phyloP scores from a whole-genome alignment of 73 alveolate species.

The Diophrys appendiculata region DNA sequence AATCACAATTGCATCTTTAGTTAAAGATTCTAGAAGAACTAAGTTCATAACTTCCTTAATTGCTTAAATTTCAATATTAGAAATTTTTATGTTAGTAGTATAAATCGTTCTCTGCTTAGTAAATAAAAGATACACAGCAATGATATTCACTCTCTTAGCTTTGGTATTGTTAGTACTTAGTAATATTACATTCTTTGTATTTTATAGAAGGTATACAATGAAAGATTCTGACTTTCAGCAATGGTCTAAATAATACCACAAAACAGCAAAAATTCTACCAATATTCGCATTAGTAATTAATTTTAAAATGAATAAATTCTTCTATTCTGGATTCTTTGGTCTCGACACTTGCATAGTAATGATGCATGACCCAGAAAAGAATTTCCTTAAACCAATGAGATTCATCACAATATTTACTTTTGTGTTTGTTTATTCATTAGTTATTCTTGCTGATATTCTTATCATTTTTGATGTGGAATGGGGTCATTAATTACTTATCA shows the following conservation, averaged over 20 bases:
- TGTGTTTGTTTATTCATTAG: constrained; percentile 36
- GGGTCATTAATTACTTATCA: constrained; percentile 57
- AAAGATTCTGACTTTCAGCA: constrained; percentile 25
- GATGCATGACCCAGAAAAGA: constrained; percentile 31
- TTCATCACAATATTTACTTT: constrained; percentile 35
- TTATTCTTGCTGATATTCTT: constrained; percentile 34
- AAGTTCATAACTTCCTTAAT: constrained; percentile 30
- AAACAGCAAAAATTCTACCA: constrained; percentile 40
- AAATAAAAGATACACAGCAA: constrained; percentile 15
- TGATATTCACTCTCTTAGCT: constrained; percentile 28
- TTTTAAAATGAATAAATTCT: constrained; percentile 32
- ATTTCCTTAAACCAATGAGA: constrained; percentile 39
- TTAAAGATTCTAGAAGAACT: constrained; percentile 39
- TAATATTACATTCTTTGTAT: constrained; percentile 30
- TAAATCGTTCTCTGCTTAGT: constrained; percentile 29
- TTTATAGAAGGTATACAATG: constrained; percentile 29
- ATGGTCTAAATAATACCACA: constrained; percentile 31
- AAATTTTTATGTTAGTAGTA: constrained; percentile 28
- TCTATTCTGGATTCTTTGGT: constrained; percentile 66
- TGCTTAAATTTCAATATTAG: constrained; percentile 44
- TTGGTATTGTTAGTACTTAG: constrained; percentile 15
- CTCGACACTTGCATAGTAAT: constrained; percentile 46
- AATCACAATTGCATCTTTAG: constrained; percentile 39
- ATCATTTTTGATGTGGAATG: constrained; percentile 28
- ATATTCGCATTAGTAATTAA: constrained; percentile 21